phyloP scores from a whole-genome alignment of 2,329 filamentous ascomycete species.

The Ophiostoma fasciatum region DNA sequence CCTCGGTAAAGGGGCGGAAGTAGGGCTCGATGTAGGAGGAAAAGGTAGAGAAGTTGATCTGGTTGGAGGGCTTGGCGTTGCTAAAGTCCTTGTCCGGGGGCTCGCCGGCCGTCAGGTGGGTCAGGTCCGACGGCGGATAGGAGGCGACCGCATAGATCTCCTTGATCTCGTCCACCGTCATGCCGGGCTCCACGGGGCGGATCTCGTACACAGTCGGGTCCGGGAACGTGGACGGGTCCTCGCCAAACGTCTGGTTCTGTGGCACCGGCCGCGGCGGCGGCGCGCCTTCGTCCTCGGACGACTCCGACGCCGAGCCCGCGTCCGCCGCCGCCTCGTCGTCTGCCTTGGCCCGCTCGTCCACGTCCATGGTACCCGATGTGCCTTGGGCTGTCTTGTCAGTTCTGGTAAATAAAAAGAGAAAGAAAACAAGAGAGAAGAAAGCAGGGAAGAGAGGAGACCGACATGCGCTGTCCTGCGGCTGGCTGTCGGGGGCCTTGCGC shows the following conservation, averaged over 20 bases:
- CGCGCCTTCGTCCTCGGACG: slow-evolving; percentile 43
- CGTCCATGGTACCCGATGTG: slow-evolving; percentile 30
- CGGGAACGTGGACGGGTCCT: slow-evolving; percentile 78
- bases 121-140: slow-evolving; percentile 69
- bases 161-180: slow-evolving; percentile 74
- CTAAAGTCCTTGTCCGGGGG: slow-evolving; percentile 94
- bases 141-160: slow-evolving; percentile 75
- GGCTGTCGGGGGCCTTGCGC: slow-evolving; percentile 48
- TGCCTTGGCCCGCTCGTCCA: slow-evolving; percentile 26
- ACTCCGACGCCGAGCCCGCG: slow-evolving; percentile 26
- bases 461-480: slow-evolving; percentile 36
- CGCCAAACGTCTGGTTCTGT: slow-evolving; percentile 77
- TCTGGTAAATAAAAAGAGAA: no score
- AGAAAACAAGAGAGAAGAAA: no score
- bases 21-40: slow-evolving; percentile 85
- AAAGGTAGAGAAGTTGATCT: slow-evolving; percentile 89
- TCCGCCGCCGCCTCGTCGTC: background rate
- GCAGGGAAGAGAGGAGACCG: no score
- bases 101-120: slow-evolving; percentile 73
- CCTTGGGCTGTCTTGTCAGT: background rate
- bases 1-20: slow-evolving; percentile 77
- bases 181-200: slow-evolving; percentile 53
- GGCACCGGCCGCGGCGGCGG: slow-evolving; percentile 50
- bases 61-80: slow-evolving; percentile 80
- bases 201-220: slow-evolving; percentile 96